phyloP scores from a whole-genome alignment of 179 eudicot species.

The Dionaea muscipula region DNA sequence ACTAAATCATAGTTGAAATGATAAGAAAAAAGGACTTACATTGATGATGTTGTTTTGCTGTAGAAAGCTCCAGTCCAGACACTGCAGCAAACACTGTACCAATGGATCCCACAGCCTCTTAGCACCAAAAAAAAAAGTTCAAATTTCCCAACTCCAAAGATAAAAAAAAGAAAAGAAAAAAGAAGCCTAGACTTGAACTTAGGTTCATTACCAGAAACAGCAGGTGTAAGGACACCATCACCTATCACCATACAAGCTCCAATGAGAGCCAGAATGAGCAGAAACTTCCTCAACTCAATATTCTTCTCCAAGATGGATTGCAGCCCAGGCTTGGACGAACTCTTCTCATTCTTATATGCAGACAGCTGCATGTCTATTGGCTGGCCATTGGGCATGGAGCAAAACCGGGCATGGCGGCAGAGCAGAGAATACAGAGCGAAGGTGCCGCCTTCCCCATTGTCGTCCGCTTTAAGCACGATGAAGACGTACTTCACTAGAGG shows the following conservation, averaged over 20 bases:
- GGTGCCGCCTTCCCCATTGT: slow-evolving; percentile 86
- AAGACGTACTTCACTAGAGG: slow-evolving; percentile 69
- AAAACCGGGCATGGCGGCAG: slow-evolving; percentile 64
- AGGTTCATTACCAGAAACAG: slow-evolving; percentile 50
- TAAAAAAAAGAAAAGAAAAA: not conserved
- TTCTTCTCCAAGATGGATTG: slow-evolving; percentile 43
- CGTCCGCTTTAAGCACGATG: slow-evolving; percentile 64
- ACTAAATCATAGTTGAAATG: not conserved
- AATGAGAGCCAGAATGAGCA: slow-evolving; percentile 63
- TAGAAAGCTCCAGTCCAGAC: slow-evolving; percentile 73
- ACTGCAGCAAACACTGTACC: slow-evolving; percentile 74
- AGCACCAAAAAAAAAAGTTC: not conserved
- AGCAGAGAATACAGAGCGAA: slow-evolving; percentile 70
- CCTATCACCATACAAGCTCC: slow-evolving; percentile 84
- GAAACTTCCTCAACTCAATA: slow-evolving; percentile 45
- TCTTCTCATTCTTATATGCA: slow-evolving; percentile 28
- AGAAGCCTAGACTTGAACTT: not conserved
- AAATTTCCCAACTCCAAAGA: not conserved
- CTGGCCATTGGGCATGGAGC: slow-evolving; percentile 53
- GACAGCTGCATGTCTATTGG: slow-evolving; percentile 40
- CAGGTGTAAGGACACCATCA: slow-evolving; percentile 74
- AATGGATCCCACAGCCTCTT: not conserved
- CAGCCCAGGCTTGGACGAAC: slow-evolving; percentile 18
- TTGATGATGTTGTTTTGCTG: slow-evolving; percentile 52
- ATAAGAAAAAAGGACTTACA: slow-evolving; percentile 34